Conservation (phyloP, 2,329 filamentous ascomycete genomes). For the Clonostachys rosea region DNA sequence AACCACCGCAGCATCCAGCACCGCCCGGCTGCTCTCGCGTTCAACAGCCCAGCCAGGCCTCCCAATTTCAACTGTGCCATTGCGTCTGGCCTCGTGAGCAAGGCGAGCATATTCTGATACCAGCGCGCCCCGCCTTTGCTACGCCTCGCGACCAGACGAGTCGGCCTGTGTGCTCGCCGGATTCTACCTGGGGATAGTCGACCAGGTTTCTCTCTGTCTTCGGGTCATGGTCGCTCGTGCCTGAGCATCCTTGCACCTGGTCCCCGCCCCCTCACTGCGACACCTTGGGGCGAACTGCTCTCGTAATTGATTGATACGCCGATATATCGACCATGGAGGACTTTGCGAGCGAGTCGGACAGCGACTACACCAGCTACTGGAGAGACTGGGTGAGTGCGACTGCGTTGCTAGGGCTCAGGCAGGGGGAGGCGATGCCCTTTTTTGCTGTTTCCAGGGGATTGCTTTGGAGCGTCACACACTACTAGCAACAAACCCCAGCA, state of each 20-base stretch:
- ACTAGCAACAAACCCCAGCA: neutral
- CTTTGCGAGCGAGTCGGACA: conserved; percentile 96
- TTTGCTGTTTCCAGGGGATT: neutral
- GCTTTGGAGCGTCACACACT: neutral
- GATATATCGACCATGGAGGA: conserved; percentile 72
- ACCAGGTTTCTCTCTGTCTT: no score
- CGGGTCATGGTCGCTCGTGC: conserved; percentile 20
- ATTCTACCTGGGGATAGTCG: no score
- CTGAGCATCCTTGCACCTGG: conserved; percentile 8
- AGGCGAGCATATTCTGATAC: no score
- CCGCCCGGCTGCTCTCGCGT: no score
- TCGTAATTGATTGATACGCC: neutral
- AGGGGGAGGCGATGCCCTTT: neutral
- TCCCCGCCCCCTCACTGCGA: neutral
- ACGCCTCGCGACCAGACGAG: neutral
- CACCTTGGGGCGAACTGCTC: neutral
- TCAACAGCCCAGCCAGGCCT: no score
- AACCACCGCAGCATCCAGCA: no score
- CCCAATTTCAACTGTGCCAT: no score
- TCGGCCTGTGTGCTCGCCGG: conserved; percentile 1
- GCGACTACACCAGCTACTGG: conserved; percentile 99
- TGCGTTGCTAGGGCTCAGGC: no score
- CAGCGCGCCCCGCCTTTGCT: neutral
- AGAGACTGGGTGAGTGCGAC: conserved; percentile 86
- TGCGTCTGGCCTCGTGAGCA: no score